Evolutionary conservation across 75 land plant species (phyloP).

Genomic region (Pseudotsuga menziesii): DNA sequence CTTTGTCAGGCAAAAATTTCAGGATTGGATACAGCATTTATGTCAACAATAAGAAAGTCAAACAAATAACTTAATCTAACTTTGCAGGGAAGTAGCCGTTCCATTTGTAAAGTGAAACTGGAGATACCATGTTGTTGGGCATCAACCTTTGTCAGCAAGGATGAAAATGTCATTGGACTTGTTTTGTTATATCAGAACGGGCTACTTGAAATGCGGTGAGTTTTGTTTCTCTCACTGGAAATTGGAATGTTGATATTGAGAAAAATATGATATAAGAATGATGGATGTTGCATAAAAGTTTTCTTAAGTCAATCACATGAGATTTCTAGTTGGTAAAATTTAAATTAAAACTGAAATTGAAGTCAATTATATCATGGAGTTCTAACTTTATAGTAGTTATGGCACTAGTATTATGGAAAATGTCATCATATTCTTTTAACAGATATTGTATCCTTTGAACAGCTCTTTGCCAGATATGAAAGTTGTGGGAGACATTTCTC

Average conservation of each 20-base stretch:
- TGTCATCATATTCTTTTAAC: background rate
- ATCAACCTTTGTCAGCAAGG: conserved; percentile 38
- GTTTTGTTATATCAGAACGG: conserved; percentile 63
- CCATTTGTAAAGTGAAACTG: conserved; percentile 49
- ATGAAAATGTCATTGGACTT: conserved; percentile 36
- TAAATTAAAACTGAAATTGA: background rate
- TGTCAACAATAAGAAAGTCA: background rate
- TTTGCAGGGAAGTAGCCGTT: conserved; percentile 31
- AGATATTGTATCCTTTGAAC: conserved; percentile 8
- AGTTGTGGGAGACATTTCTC: conserved; percentile 29
- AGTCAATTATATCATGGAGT: background rate
- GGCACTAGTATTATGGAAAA: no score
- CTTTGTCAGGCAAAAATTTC: background rate
- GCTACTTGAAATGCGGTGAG: conserved; percentile 61
- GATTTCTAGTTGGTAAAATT: background rate
- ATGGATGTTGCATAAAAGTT: background rate
- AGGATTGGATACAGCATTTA: background rate
- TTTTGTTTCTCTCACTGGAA: background rate
- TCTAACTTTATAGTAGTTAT: background rate
- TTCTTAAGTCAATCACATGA: background rate
- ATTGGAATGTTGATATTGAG: background rate
- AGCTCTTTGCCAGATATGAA: conserved; percentile 59
- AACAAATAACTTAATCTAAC: background rate
- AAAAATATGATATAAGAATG: background rate
- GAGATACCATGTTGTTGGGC: conserved; percentile 67